Evolutionary conservation across 192 early-diverging fungal species (phyloP).

Genomic region (Gonapodya sp.): DNA sequence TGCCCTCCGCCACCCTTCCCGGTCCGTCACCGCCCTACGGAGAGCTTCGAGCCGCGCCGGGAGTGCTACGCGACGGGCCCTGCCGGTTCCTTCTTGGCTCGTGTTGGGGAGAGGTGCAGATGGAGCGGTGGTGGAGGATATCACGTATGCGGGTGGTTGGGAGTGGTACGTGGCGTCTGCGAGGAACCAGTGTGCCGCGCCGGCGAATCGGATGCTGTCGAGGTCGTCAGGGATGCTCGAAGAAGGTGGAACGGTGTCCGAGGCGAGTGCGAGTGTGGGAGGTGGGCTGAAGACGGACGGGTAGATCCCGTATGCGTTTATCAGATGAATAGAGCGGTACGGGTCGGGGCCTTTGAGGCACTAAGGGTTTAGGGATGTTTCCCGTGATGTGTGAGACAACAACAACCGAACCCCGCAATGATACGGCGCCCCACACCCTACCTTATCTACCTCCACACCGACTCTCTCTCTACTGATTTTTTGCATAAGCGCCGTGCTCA

Average conservation of each 20-base stretch:
- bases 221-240: neutral
- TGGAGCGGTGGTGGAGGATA: constrained; percentile 17
- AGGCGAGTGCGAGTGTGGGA: constrained; percentile 10
- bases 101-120: neutral
- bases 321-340: constrained; percentile 31
- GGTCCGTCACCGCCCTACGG: neutral
- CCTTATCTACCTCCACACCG: constrained; percentile 87
- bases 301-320: constrained; percentile 36
- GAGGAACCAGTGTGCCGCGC: constrained; percentile 6
- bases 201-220: neutral
- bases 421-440: constrained; percentile 26
- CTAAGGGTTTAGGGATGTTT: neutral
- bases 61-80: neutral
- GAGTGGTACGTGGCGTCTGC: constrained; percentile 1
- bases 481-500: constrained; percentile 53
- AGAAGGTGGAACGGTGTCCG: neutral
- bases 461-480: constrained; percentile 92
- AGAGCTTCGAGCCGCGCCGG: constrained; percentile 11
- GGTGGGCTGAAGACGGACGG: constrained; percentile 25
- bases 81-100: neutral
- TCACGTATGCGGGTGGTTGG: neutral
- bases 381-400: neutral
- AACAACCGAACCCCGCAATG: neutral
- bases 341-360: constrained; percentile 48
- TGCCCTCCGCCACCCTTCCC: neutral